A percentile compares a stretch with the other conserved stretches of the same genome.
Evolutionary conservation across 768 basidiomycete genomes (phyloP).

Genomic region (Porphyrellus cyaneotinctus): DNA sequence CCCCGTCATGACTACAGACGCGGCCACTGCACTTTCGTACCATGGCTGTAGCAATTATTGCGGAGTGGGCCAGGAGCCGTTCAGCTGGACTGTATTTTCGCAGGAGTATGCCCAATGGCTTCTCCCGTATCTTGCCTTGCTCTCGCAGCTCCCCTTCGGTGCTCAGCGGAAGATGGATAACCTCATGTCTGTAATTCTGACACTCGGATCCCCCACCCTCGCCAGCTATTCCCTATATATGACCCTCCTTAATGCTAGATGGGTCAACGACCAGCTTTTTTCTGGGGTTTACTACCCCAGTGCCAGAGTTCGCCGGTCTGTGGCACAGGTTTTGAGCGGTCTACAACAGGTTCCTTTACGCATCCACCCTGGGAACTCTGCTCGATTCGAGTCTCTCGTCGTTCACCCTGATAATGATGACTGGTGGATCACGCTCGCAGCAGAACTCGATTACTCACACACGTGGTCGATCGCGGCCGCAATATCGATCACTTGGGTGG

Average conservation of each 20-base stretch:
- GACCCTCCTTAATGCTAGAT: slow-evolving; percentile 42
- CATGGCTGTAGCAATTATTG: slow-evolving; percentile 4
- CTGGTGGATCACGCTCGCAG: slow-evolving; percentile 38
- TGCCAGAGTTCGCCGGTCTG: slow-evolving; percentile 6
- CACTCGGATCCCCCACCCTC: slow-evolving; percentile 42
- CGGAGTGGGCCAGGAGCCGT: slow-evolving; percentile 20
- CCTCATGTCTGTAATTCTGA: slow-evolving; percentile 39
- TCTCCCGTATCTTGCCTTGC: slow-evolving; percentile 45
- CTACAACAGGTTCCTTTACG: slow-evolving; percentile 42
- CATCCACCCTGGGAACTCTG: slow-evolving; percentile 18
- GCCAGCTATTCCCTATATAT: slow-evolving; percentile 44
- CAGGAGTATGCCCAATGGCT: slow-evolving; percentile 44
- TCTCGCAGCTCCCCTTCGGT: slow-evolving; percentile 50
- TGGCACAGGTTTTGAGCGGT: slow-evolving; percentile 34
- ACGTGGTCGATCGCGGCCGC: slow-evolving; percentile 40
- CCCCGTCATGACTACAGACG: background rate
- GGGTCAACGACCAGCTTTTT: slow-evolving; percentile 34
- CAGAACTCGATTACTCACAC: slow-evolving; percentile 35
- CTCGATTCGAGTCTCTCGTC: slow-evolving; percentile 38
- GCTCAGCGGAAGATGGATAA: slow-evolving; percentile 38
- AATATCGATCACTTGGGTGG: slow-evolving; percentile 41
- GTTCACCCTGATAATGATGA: slow-evolving; percentile 39
- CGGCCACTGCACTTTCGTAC: slow-evolving; percentile 11
- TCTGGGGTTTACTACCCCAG: slow-evolving; percentile 29
- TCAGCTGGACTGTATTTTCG: slow-evolving; percentile 21